phyloP scores from a whole-genome alignment of 1,139 yeast genomes.

The Suhomyces guaymorum region DNA sequence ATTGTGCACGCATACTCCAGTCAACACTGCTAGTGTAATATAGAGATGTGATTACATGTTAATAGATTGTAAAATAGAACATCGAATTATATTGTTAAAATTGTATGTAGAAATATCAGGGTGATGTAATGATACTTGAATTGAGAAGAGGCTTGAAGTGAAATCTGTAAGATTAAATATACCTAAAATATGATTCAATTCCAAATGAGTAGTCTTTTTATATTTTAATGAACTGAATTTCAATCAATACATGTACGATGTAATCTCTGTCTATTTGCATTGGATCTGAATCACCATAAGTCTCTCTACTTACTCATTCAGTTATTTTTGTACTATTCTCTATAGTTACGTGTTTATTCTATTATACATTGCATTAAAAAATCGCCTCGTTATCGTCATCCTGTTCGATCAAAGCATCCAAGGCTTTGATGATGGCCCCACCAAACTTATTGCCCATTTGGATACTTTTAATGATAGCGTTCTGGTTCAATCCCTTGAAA shows the following conservation, averaged over 20 bases:
- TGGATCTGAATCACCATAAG: too few relatives aligned
- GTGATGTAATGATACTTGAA: too few relatives aligned
- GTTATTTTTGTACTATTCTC: too few relatives aligned
- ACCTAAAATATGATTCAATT: too few relatives aligned
- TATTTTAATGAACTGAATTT: too few relatives aligned
- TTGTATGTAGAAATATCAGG: too few relatives aligned
- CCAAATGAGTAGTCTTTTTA: too few relatives aligned
- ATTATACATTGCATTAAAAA: conserved; percentile 8
- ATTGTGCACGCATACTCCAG: conserved; percentile 87
- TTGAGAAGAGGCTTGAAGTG: too few relatives aligned
- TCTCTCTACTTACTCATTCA: too few relatives aligned
- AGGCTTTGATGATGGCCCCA: conserved; percentile 37
- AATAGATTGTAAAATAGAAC: conserved; percentile 5
- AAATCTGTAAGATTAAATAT: too few relatives aligned
- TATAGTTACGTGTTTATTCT: neutral
- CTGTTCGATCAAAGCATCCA: conserved; percentile 41
- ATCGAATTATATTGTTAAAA: too few relatives aligned
- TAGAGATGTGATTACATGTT: neutral
- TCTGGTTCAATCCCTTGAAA: conserved; percentile 40
- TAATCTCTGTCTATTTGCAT: neutral
- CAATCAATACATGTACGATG: too few relatives aligned
- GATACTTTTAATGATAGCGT: conserved; percentile 30
- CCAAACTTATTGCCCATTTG: conserved; percentile 38
- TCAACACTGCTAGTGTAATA: conserved; percentile 54
- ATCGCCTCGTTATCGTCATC: conserved; percentile 36